Percentiles rank a stretch among this genome's conserved stretches.
These are phyloP conservation scores for Penicillium hesseltinei DNA, from an alignment of 2,329 filamentous ascomycete genomes.

Conservation along the genomic window DNA sequence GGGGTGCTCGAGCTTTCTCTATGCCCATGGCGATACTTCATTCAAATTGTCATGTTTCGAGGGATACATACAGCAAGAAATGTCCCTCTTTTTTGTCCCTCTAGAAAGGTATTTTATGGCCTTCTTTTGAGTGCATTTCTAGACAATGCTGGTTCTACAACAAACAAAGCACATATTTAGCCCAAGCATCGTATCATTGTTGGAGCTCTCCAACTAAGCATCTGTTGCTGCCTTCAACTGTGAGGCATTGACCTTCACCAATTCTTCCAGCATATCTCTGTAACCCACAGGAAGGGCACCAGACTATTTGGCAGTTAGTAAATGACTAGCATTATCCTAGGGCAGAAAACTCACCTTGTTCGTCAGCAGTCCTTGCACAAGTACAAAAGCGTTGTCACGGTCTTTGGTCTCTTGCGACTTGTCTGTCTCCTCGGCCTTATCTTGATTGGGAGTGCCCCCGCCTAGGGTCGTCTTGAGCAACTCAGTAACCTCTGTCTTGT, in stretches of 20 bases:
- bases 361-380: constrained; percentile 41
- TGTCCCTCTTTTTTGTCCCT: neutral
- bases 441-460: constrained; percentile 13
- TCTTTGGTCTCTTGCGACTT: constrained; percentile 36
- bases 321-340: constrained; percentile 19
- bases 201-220: neutral
- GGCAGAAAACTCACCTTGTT: constrained; percentile 35
- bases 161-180: neutral
- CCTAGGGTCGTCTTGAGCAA: constrained; percentile 35
- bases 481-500: constrained; percentile 35
- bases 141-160: neutral
- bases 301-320: constrained; percentile 23
- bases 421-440: constrained; percentile 17
- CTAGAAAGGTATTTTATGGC: neutral
- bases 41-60: neutral
- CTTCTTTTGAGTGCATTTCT: neutral
- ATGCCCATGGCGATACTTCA: neutral
- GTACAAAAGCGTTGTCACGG: constrained; percentile 42
- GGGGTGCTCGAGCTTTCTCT: neutral
- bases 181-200: neutral
- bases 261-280: constrained; percentile 29
- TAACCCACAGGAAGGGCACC: constrained; percentile 28
- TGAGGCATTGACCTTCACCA: constrained; percentile 28
- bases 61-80: neutral
- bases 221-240: constrained; percentile 15